Conservation (phyloP, 345 rosid species). For the Linum lewisii region DNA sequence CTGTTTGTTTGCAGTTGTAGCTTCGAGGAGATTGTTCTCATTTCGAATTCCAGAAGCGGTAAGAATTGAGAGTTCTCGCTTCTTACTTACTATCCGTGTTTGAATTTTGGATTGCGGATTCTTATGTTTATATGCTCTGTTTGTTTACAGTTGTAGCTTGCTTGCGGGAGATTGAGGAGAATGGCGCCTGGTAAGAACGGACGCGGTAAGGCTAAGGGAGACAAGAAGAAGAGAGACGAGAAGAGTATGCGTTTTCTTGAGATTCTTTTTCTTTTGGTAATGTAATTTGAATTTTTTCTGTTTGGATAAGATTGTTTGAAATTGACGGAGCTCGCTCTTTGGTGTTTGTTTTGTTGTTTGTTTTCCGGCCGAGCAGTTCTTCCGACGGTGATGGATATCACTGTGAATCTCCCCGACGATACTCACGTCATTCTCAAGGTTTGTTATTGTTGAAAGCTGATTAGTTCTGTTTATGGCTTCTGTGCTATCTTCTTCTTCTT, state of each 20-base stretch:
- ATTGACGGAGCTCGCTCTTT: neutral
- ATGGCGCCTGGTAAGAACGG: slow-evolving; percentile 95
- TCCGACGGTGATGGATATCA: slow-evolving; percentile 74
- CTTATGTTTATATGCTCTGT: neutral
- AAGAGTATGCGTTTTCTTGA: slow-evolving; percentile 38
- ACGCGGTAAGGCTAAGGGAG: slow-evolving; percentile 82
- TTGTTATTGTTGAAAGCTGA: slow-evolving; percentile 11
- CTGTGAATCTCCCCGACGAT: slow-evolving; percentile 76
- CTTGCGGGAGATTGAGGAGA: slow-evolving; percentile 11
- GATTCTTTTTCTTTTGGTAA: neutral
- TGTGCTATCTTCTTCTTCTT: neutral
- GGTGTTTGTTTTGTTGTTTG: neutral
- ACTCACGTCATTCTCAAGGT: slow-evolving; percentile 75
- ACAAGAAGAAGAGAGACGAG: slow-evolving; percentile 97
- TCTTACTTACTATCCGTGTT: no score
- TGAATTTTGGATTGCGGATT: no score
- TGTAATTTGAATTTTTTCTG: neutral
- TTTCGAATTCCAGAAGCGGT: no score
- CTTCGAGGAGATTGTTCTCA: no score
- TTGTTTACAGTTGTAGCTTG: neutral
- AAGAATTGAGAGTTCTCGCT: no score
- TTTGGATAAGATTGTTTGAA: neutral
- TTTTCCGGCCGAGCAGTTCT: slow-evolving; percentile 53
- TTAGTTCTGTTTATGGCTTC: slow-evolving; percentile 11
- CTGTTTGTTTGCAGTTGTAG: no score